Conservation (phyloP, 1,284 basidiomycete species). For the Rhizoctonia solani region DNA sequence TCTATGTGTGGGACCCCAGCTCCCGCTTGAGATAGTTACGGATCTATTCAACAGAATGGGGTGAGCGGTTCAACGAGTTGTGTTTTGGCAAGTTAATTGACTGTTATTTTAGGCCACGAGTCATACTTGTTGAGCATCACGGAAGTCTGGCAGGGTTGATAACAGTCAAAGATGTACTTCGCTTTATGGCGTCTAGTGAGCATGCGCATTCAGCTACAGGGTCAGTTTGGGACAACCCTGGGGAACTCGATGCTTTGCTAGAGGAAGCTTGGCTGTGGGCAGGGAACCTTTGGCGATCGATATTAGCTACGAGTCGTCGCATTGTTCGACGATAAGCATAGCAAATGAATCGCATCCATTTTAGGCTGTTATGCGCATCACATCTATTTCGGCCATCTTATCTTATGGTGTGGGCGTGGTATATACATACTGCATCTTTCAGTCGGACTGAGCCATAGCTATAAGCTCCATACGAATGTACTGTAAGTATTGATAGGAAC, state of each 20-base stretch:
- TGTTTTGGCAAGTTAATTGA: conserved; percentile 31
- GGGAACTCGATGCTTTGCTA: conserved; percentile 45
- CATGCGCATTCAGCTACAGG: conserved; percentile 46
- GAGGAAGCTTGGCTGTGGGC: conserved; percentile 46
- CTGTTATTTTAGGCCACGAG: conserved; percentile 69
- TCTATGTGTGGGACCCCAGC: conserved; percentile 87
- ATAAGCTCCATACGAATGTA: no score
- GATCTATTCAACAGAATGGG: conserved; percentile 95
- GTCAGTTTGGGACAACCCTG: conserved; percentile 42
- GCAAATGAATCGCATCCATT: no score
- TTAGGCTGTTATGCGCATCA: no score
- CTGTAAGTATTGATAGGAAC: no score
- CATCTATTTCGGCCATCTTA: no score
- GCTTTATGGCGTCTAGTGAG: conserved; percentile 50
- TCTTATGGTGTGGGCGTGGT: no score
- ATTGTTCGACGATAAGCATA: conserved; percentile 14
- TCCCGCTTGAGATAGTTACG: conserved; percentile 96
- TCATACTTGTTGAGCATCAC: conserved; percentile 88
- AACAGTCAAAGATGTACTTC: conserved; percentile 94
- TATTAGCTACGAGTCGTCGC: conserved; percentile 1
- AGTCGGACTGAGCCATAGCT: no score
- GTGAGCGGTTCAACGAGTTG: conserved; percentile 53
- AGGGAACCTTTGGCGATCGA: conserved; percentile 1
- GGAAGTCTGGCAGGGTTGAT: conserved; percentile 85
- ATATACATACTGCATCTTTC: no score